These are phyloP conservation scores for Trichoderma reesei DNA, from an alignment of 495 filamentous ascomycete genomes.

Conservation along the genomic window DNA sequence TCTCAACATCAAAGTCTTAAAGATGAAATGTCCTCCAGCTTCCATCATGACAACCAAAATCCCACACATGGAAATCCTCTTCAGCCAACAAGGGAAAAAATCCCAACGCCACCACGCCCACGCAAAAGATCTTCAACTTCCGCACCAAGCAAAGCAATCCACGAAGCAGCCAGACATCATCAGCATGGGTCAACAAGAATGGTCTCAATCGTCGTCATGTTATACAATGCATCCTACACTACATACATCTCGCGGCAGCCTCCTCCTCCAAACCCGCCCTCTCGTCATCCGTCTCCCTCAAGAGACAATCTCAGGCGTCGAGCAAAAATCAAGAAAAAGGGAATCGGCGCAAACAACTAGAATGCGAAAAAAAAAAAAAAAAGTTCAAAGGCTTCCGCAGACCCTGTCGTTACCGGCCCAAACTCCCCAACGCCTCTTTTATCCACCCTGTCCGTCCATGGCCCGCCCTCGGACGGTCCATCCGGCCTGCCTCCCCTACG, in stretches of 20 bases:
- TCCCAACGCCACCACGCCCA: too few species aligned
- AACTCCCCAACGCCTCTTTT: slow-evolving; percentile 5
- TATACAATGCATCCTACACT: slow-evolving; percentile 7
- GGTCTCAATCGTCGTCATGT: slow-evolving; percentile 1
- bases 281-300: not conserved
- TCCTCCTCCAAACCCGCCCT: not conserved
- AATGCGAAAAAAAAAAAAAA: not conserved
- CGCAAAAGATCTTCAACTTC: too few species aligned
- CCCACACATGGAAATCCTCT: too few species aligned
- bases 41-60: too few species aligned
- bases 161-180: not conserved
- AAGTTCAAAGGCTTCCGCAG: not conserved
- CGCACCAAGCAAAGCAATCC: not conserved
- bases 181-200: not conserved
- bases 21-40: not conserved
- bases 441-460: not conserved
- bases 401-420: not conserved
- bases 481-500: not conserved
- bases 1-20: too few species aligned
- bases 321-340: not conserved
- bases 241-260: not conserved
- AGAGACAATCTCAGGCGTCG: not conserved
- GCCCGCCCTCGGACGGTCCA: not conserved
- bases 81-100: too few species aligned
- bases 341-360: not conserved